Conservation (phyloP, 2,329 filamentous ascomycete genomes). For the Rugonectria rugulosa region DNA sequence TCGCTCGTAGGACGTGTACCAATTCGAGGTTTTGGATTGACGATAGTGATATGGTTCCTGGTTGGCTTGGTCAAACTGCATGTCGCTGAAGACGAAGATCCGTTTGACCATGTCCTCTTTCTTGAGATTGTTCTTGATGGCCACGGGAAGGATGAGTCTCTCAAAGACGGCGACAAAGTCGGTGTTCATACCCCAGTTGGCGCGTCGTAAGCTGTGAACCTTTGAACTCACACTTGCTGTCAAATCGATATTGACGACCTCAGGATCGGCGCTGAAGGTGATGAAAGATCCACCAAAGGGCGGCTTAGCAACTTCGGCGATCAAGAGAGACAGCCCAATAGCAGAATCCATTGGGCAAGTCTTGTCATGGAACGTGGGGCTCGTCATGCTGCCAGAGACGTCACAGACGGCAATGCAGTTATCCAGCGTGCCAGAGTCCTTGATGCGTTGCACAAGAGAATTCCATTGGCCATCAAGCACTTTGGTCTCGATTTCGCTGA, state of each 20-base stretch:
- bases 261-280: conserved; percentile 56
- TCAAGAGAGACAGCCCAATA: conserved; percentile 63
- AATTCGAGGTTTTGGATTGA: conserved; percentile 26
- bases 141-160: conserved; percentile 61
- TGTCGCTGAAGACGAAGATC: conserved; percentile 67
- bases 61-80: conserved; percentile 61
- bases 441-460: conserved; percentile 63
- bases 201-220: conserved; percentile 39
- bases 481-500: conserved; percentile 43
- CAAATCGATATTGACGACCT: conserved; percentile 51
- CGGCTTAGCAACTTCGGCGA: conserved; percentile 59
- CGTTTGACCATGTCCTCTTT: conserved; percentile 68
- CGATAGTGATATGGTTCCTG: neutral
- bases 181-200: conserved; percentile 54
- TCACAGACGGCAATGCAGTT: conserved; percentile 65
- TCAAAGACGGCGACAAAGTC: conserved; percentile 64
- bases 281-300: conserved; percentile 65
- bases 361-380: conserved; percentile 50
- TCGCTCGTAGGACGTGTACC: conserved; percentile 57
- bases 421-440: conserved; percentile 60
- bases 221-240: conserved; percentile 51
- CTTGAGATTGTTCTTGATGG: conserved; percentile 55
- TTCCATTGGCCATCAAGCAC: conserved; percentile 63
- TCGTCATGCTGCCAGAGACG: conserved; percentile 61
- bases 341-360: conserved; percentile 60